These are phyloP conservation scores for Mycena pura DNA, from an alignment of 768 basidiomycete species.

Conservation along the genomic window DNA sequence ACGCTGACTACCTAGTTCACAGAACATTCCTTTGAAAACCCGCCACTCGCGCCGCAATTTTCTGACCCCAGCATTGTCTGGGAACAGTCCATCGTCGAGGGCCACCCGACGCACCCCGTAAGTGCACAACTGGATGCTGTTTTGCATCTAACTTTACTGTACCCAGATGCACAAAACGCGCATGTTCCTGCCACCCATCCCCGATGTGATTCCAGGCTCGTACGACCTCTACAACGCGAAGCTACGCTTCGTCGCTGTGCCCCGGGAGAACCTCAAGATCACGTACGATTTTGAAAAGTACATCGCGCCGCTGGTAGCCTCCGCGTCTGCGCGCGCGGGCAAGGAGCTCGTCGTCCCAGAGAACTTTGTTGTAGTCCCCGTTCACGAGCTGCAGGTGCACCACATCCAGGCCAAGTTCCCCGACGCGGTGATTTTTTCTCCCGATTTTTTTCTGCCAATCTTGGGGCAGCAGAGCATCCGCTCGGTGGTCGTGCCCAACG, in stretches of 20 bases:
- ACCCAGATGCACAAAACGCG: constrained; percentile 66
- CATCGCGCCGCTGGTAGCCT: constrained; percentile 46
- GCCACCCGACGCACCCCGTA: constrained; percentile 67
- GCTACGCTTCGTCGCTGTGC: constrained; percentile 55
- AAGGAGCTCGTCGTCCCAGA: constrained; percentile 40
- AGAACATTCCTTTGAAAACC: constrained; percentile 58
- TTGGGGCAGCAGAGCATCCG: constrained; percentile 62
- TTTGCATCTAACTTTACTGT: not conserved
- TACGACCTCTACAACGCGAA: constrained; percentile 58
- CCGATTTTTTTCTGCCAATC: constrained; percentile 48
- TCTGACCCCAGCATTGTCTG: constrained; percentile 58
- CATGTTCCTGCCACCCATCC: constrained; percentile 56
- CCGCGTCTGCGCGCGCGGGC: constrained; percentile 47
- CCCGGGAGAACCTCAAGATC: constrained; percentile 48
- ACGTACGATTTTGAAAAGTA: constrained; percentile 59
- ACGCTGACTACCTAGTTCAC: not conserved
- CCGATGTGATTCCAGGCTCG: constrained; percentile 49
- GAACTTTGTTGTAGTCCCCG: constrained; percentile 51
- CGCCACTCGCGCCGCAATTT: constrained; percentile 52
- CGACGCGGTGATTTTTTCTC: constrained; percentile 50
- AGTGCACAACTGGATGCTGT: constrained; percentile 3
- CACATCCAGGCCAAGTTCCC: constrained; percentile 59
- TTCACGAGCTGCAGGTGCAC: constrained; percentile 60
- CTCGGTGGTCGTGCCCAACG: constrained; percentile 59
- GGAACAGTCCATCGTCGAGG: constrained; percentile 68